Evolutionary conservation across 345 rosid genomes (phyloP), one percentile per base, ranked within the genome.

Genomic region (sweet orange (Citrus sinensis)): DNA sequence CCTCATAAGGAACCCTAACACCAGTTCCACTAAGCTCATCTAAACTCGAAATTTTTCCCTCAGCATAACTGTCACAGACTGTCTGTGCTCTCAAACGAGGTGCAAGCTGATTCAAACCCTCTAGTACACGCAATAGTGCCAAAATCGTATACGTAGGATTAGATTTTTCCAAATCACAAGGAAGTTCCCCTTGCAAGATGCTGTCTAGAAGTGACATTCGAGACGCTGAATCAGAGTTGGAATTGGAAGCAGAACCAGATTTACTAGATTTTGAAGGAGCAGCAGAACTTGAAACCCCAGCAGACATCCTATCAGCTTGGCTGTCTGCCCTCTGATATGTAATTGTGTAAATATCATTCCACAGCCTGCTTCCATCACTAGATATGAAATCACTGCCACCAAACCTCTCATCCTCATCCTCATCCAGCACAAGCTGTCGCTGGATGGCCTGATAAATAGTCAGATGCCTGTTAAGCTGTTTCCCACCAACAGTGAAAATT

Each of bases 381-480:
- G 98, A 87, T 46, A 86, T 82, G 77, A 92, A 90, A 82, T 97
- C 98, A 81, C 89, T 89, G 85, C 94, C 89, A 75, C 85, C 88
- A 80, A 85, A 91, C 90, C 91, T 89, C 80, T 97, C 99, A 77
- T 94, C 98, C 10, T 97, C 98, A 71, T 92, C 98, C 81, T 94
- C 98, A 71, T 92, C 95, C 78, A 85, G 86, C 82, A 92, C 97
- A 81, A 90, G 94, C 81, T 94, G 98, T 62, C 95, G 90, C 66
- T 97, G 99, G 63, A 97, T 91, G 78, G 99, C 99, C 87, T 97
- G 99, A 86, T 97, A 97, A 59, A 97, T 94, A 17, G 99, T 92
- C 91, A 97, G 85, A 85, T 94, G 93, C 88, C 91, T 91, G 83
- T 90, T 93, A 54, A 97, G 94, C 85, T 90, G 98, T 85, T 94